Evolutionary conservation across 495 filamentous ascomycete genomes (phyloP).

Genomic region (Penicillium parvum): DNA sequence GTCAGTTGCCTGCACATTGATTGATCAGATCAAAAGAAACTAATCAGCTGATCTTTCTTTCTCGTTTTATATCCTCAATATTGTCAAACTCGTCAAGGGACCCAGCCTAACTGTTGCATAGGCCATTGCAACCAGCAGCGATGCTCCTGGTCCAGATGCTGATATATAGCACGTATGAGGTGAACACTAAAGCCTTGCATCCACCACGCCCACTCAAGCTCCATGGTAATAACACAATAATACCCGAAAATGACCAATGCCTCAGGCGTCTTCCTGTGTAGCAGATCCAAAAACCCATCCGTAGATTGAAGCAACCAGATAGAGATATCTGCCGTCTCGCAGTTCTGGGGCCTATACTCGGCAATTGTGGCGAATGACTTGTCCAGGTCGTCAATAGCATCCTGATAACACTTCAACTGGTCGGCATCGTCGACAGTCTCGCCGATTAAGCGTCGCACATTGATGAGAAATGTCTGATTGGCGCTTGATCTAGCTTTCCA

Average conservation of each 20-base stretch:
- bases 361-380: conserved; percentile 14
- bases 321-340: conserved; percentile 26
- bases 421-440: conserved; percentile 5
- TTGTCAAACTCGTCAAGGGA: too few species aligned
- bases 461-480: background rate
- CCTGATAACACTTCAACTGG: conserved; percentile 7
- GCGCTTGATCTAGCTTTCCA: conserved; percentile 7
- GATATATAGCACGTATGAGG: conserved; percentile 32
- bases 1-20: too few species aligned
- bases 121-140: conserved; percentile 41
- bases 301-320: conserved; percentile 35
- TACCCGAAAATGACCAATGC: conserved; percentile 37
- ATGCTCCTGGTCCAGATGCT: conserved; percentile 33
- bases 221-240: conserved; percentile 34
- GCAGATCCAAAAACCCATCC: conserved; percentile 26
- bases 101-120: conserved; percentile 39
- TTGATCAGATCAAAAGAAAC: too few species aligned
- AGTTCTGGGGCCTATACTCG: conserved; percentile 1
- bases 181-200: conserved; percentile 31
- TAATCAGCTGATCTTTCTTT: too few species aligned
- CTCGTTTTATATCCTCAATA: background rate
- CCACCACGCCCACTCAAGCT: conserved; percentile 40
- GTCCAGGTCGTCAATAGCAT: conserved; percentile 7
- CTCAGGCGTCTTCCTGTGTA: conserved; percentile 30
- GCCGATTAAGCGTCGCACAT: conserved; percentile 9